Evolutionary conservation across 768 basidiomycete species (phyloP), one percentile per base, ranked within the genome.

Genomic region (Hygrophoropsis aurantiaca): DNA sequence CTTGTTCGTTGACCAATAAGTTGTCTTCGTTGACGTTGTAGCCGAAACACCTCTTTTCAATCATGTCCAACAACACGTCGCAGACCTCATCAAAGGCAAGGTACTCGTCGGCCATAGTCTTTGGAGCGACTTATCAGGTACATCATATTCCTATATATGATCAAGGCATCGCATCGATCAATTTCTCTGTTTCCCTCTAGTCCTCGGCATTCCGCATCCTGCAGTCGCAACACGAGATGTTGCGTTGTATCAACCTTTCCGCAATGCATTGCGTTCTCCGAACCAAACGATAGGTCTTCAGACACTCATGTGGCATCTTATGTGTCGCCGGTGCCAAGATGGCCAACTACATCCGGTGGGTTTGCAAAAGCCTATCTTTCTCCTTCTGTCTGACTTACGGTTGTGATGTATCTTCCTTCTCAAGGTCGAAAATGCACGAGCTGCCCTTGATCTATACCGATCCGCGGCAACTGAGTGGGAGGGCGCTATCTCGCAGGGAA

Each of bases 81-180:
- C 85, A 1, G 78, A 74, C 44, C 64, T 84, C 50, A 78, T 91
- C 55, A 78, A 80, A 59, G 84, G 79, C 44, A 88, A 86, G 62
- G 72, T 86, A 32, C 64, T 90, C 40, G 79, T 92, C 21, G 89
- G 90, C 16, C 85, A 92, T 64, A 73, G 79, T 59, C 71, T 90
- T 13, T 92, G 88, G 88, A 79, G 84, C 52, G 89, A 91, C 58
- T 75, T 90, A 24, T 85, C 87, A 40, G 87, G 88, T 86, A 64
- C 42, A 69, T 59, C 15, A 30, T 13, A 6, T 30, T 30, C 27
- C 27, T 13, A 30, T 30, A 30, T 30, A 6, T 30, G 21, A 33
- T 33, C 38, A 30, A 32, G 46, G 34, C 18, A 11, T 48, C 18
- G 11, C 20, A 25, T 15, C 43, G 38, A n/a, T 33, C 33, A 16